Evolutionary conservation across 768 basidiomycete genomes (phyloP).

Genomic region (Russula griseocarnosa): DNA sequence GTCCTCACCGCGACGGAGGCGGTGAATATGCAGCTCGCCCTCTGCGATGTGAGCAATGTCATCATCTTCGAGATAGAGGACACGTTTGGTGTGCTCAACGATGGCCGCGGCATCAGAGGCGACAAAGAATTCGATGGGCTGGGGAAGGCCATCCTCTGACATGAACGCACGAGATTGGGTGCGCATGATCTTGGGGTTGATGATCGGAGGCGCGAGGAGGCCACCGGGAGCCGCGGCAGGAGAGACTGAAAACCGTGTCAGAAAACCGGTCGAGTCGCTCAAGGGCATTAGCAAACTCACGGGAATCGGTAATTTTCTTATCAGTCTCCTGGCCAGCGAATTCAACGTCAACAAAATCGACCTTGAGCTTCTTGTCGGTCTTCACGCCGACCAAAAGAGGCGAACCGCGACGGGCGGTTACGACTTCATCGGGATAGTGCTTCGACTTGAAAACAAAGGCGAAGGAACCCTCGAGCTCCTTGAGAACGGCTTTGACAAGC

Average conservation of each 20-base stretch:
- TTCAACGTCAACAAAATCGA: slow-evolving; percentile 99
- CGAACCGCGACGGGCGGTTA: slow-evolving; percentile 94
- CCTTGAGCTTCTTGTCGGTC: slow-evolving; percentile 99
- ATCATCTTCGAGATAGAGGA: slow-evolving; percentile 97
- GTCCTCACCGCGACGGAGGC: slow-evolving; percentile 85
- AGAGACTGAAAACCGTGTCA: slow-evolving; percentile 35
- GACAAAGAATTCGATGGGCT: slow-evolving; percentile 99
- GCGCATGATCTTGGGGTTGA: slow-evolving; percentile 76
- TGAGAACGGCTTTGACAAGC: slow-evolving; percentile 90
- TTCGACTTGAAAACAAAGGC: slow-evolving; percentile 98
- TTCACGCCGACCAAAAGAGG: slow-evolving; percentile 97
- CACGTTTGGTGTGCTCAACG: slow-evolving; percentile 98
- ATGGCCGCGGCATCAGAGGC: slow-evolving; percentile 96
- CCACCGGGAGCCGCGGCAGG: slow-evolving; percentile 46
- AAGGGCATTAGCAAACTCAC: slow-evolving; percentile 36
- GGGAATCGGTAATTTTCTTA: slow-evolving; percentile 40
- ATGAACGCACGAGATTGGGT: slow-evolving; percentile 98
- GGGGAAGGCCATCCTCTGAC: slow-evolving; percentile 96
- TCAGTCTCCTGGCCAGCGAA: slow-evolving; percentile 71
- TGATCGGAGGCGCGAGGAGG: slow-evolving; percentile 63
- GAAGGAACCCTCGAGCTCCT: slow-evolving; percentile 97
- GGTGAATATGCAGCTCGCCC: slow-evolving; percentile 98
- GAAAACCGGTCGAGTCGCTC: slow-evolving; percentile 24
- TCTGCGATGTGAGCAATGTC: slow-evolving; percentile 97
- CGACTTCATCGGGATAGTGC: slow-evolving; percentile 94